Base-by-base conservation (phyloP, 768 basidiomycete species). In the Xerocomellus amylosporus region DNA sequence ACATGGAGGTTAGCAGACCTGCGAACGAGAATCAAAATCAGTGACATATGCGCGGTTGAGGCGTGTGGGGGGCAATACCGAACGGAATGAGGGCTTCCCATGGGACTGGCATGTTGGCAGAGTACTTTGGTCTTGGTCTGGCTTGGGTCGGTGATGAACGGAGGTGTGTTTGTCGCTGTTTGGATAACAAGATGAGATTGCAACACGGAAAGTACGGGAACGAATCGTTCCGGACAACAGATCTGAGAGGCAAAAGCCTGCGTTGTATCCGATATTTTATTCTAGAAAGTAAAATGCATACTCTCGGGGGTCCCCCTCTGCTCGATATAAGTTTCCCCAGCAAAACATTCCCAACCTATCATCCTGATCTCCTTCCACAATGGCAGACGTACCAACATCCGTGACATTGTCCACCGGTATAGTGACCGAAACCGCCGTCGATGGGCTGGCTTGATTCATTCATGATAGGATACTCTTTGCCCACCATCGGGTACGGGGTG, bases 31-130 rank as follows among this genome's bases (percentile, higher is more conserved):
- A 38, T 65, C 37, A 54, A 7, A 13, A 38, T 65, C 40, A 55
- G 68, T 40, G 51, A 40, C 17, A 26, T 41, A 2, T n/a, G n/a
- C 20, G 8, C 26, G 9, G 5, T 31, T 8, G 0, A 2, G 8
- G 14, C 7, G 17, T 13, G 15, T 6, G 8, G 2, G 0, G 10
- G 28, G 19, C 9, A 20, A 46, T 47, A 94, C 95, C 95, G 67
- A 95, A 94, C 44, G 95, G 95, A 77, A 98, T 90, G 63, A 98
- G 82, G 48, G 95, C 93, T 77, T 98, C 94, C 88, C 90, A 98
- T 62, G 94, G 95, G 63, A 97, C 87, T 52, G 95, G 95, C 95
- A 96, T 96, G 62, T 60, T 78, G 69, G 42, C n/a, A 2, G 20
- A 19, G 45, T 46, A 8, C 3, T 38, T 10, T 34, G 2, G 14